Conservation (phyloP, 495 filamentous ascomycete genomes). For the Staphylotrichum tortipilum region DNA sequence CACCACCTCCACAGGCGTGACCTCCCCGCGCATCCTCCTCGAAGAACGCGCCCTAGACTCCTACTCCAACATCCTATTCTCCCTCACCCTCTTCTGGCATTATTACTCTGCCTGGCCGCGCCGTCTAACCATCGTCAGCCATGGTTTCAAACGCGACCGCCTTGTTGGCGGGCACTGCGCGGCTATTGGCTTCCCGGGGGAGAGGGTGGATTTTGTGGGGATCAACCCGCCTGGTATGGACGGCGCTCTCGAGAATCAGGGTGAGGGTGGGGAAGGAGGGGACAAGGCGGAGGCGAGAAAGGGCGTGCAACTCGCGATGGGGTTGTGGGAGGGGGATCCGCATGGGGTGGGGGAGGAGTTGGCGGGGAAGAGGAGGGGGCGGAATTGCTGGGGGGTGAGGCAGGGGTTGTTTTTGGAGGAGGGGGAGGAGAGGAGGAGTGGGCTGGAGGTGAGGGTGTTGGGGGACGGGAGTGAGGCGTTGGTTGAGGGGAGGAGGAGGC, state of each 20-base stretch:
- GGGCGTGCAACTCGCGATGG: conserved; percentile 33
- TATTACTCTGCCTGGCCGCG: conserved; percentile 39
- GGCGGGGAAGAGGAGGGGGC: conserved; percentile 36
- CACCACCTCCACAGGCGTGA: not conserved
- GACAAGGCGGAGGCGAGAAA: conserved; percentile 29
- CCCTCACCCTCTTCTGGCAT: conserved; percentile 51
- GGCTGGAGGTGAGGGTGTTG: conserved; percentile 20
- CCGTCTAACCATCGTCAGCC: conserved; percentile 59
- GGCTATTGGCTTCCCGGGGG: conserved; percentile 49
- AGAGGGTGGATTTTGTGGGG: conserved; percentile 48
- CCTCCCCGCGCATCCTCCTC: conserved; percentile 32
- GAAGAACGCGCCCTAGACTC: conserved; percentile 70
- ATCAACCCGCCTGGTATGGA: conserved; percentile 56
- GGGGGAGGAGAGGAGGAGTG: conserved; percentile 28
- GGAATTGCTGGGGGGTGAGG: conserved; percentile 40
- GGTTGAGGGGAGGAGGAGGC: conserved; percentile 22
- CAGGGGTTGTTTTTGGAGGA: conserved; percentile 32
- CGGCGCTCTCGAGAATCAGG: not conserved
- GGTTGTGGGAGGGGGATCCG: conserved; percentile 42
- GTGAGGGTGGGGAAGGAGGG: conserved; percentile 9
- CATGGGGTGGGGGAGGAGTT: conserved; percentile 39
- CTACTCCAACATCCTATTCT: conserved; percentile 69
- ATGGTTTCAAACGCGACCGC: conserved; percentile 62
- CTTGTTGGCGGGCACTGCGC: conserved; percentile 61
- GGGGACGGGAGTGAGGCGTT: conserved; percentile 26